Conservation (phyloP, 202 grass and related monocot genomes). For the Brachypodium distachyon region DNA sequence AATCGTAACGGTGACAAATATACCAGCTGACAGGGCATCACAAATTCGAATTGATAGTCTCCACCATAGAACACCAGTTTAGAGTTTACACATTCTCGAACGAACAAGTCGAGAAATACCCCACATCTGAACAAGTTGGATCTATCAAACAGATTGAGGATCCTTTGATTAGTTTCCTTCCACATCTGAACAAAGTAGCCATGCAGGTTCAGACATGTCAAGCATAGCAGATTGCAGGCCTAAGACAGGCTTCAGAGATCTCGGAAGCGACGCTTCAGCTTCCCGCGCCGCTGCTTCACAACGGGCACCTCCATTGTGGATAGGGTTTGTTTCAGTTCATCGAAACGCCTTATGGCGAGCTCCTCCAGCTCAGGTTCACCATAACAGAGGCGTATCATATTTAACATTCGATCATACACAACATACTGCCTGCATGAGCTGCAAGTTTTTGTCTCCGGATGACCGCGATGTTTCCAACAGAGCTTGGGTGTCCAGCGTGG, state of each 20-base stretch:
- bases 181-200: no score
- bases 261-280: no score
- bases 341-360: neutral
- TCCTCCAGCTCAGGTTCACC: neutral
- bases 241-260: no score
- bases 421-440: neutral
- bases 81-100: neutral
- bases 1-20: no score
- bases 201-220: no score
- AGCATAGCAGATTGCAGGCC: no score
- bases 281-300: no score
- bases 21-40: no score
- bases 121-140: neutral
- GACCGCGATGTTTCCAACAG: neutral
- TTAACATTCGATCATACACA: neutral
- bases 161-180: no score
- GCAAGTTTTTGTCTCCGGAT: neutral
- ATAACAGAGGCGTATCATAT: neutral
- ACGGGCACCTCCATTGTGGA: no score
- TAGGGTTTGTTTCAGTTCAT: neutral
- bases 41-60: no score
- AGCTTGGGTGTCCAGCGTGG: neutral
- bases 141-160: neutral
- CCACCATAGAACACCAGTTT: no score
- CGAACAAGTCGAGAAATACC: neutral